These are phyloP conservation scores for Phytophthora podocarpi DNA, from an alignment of 352 stramenopile genomes.

Conservation along the genomic window DNA sequence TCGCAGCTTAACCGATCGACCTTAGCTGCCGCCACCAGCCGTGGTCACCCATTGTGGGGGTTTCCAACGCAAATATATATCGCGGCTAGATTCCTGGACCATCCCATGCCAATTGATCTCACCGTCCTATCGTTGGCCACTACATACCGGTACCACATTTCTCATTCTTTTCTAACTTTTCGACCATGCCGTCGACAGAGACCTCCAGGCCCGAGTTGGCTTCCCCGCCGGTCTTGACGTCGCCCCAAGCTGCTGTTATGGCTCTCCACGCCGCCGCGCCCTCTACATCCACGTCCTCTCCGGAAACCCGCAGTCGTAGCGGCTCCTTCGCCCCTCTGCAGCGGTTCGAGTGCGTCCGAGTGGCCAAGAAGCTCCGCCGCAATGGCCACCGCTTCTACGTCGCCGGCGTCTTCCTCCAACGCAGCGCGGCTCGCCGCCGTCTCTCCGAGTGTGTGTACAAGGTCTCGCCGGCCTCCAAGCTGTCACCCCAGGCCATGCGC, in stretches of 20 bases:
- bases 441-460: conserved; percentile 37
- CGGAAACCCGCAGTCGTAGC: conserved; percentile 10
- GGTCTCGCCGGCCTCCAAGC: conserved; percentile 14
- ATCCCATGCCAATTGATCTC: not conserved
- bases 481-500: conserved; percentile 24
- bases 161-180: not conserved
- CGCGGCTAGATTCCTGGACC: not conserved
- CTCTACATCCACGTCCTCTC: not conserved
- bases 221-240: conserved; percentile 20
- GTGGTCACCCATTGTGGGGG: too few relatives aligned
- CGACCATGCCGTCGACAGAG: conserved; percentile 2
- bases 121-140: not conserved
- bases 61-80: not conserved
- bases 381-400: conserved; percentile 37
- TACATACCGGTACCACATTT: not conserved
- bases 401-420: conserved; percentile 36
- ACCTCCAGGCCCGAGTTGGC: not conserved
- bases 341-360: conserved; percentile 37
- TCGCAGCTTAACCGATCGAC: too few relatives aligned
- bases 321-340: conserved; percentile 29
- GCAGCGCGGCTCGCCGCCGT: conserved; percentile 28
- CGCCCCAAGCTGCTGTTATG: conserved; percentile 23
- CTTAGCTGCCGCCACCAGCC: too few relatives aligned
- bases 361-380: conserved; percentile 34
- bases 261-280: conserved; percentile 14